These are phyloP conservation scores for Penicillium corylophilum DNA, from an alignment of 2,329 filamentous ascomycete genomes.

Conservation along the genomic window DNA sequence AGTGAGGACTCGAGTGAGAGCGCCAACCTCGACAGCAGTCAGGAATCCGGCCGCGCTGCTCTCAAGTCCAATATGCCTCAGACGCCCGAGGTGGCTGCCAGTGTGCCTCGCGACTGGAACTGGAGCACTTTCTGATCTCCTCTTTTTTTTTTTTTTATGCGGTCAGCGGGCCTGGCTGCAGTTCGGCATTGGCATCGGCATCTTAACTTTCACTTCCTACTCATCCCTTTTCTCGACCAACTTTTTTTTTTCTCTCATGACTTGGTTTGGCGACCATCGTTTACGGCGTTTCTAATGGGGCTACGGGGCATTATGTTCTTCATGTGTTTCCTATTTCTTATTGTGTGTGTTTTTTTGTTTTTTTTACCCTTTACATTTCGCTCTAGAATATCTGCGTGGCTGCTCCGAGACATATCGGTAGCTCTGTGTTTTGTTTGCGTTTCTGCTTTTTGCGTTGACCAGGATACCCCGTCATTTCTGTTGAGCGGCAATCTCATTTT, in stretches of 20 bases:
- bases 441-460: constrained; percentile 19
- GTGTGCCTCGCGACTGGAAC: constrained; percentile 59
- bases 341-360: background rate
- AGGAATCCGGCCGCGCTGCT: constrained; percentile 21
- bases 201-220: constrained; percentile 9
- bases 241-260: constrained; percentile 2
- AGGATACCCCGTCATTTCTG: constrained; percentile 39
- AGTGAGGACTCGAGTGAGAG: constrained; percentile 21
- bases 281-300: constrained; percentile 11
- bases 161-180: constrained; percentile 19
- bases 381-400: background rate
- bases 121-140: constrained; percentile 59
- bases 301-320: constrained; percentile 2
- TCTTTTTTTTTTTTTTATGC: background rate
- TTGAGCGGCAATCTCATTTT: constrained; percentile 27
- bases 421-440: constrained; percentile 10
- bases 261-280: constrained; percentile 17
- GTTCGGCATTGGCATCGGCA: no score
- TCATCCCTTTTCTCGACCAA: background rate
- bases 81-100: constrained; percentile 51
- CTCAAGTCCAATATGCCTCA: constrained; percentile 26
- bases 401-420: background rate
- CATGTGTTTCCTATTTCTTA: background rate
- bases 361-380: constrained; percentile 1
- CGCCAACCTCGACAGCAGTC: constrained; percentile 22